These are phyloP conservation scores for Fraxinus greggii DNA, from an alignment of 305 asterid species.

Conservation along the genomic window DNA sequence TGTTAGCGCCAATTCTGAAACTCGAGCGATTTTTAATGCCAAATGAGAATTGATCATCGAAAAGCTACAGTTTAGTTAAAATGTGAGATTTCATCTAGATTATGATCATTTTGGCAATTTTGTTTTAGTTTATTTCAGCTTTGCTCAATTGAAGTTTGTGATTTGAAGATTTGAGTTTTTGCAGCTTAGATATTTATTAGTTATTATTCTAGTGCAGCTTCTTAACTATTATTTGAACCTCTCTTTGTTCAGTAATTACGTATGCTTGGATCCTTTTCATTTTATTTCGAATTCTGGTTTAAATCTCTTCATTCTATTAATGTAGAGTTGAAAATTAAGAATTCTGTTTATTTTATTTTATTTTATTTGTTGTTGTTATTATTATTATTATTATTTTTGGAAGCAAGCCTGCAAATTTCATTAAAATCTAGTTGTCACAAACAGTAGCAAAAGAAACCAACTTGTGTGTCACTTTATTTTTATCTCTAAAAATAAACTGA, in stretches of 20 bases:
- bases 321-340: too few species aligned
- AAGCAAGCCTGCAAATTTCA: too few species aligned
- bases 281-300: not conserved
- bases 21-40: constrained; percentile 24
- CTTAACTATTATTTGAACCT: not conserved
- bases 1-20: not conserved
- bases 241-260: not conserved
- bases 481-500: too few species aligned
- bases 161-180: too few species aligned
- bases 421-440: too few species aligned
- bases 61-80: constrained; percentile 34
- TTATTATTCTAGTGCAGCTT: not conserved
- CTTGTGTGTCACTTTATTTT: too few species aligned
- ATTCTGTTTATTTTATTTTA: too few species aligned
- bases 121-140: not conserved
- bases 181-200: not conserved
- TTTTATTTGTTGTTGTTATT: too few species aligned
- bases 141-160: not conserved
- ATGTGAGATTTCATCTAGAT: constrained; percentile 11
- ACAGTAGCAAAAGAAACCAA: too few species aligned
- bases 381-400: too few species aligned
- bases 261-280: not conserved
- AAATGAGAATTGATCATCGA: constrained; percentile 24
- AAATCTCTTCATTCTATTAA: not conserved
- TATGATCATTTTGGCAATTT: constrained; percentile 15